These are phyloP conservation scores for Aspergillus hortae DNA, from an alignment of 2,329 filamentous ascomycete species.

Conservation along the genomic window DNA sequence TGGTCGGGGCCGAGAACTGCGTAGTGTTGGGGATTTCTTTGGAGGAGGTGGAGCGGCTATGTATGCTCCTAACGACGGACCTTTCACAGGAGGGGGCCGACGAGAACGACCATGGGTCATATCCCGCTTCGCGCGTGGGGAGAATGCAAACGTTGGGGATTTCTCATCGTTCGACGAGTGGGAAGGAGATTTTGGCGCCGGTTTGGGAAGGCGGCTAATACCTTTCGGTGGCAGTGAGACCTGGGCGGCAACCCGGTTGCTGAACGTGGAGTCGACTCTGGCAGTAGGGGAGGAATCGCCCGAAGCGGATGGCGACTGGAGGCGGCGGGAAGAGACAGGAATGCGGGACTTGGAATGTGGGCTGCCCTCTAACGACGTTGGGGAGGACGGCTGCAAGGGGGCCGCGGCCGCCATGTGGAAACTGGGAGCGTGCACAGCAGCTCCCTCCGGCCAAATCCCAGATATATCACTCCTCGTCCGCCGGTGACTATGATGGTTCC, in stretches of 20 bases:
- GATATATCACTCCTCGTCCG: constrained; percentile 57
- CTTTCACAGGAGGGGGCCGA: constrained; percentile 46
- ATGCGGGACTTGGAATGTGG: constrained; percentile 44
- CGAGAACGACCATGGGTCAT: constrained; percentile 29
- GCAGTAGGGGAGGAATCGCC: constrained; percentile 36
- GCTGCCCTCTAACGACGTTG: constrained; percentile 20
- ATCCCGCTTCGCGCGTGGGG: constrained; percentile 34
- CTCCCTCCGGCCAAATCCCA: constrained; percentile 26
- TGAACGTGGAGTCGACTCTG: constrained; percentile 32
- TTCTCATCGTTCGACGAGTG: constrained; percentile 20
- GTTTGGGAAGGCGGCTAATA: constrained; percentile 40
- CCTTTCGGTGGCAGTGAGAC: constrained; percentile 38
- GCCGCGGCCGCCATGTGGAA: constrained; percentile 33
- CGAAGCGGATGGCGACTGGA: constrained; percentile 39
- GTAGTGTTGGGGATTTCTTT: constrained; percentile 72
- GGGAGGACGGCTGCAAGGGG: constrained; percentile 28
- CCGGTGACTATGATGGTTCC: constrained; percentile 30
- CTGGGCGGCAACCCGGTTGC: constrained; percentile 24
- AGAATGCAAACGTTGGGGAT: constrained; percentile 27
- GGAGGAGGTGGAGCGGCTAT: constrained; percentile 63
- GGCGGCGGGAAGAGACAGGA: constrained; percentile 41
- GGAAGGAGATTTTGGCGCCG: constrained; percentile 29
- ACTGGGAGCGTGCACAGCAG: constrained; percentile 26
- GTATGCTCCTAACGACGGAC: constrained; percentile 65
- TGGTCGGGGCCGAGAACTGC: constrained; percentile 77